Percentiles rank a stretch among this genome's conserved stretches.
Conservation (phyloP, 306 rosid genomes). For the Vigna trinervia region DNA sequence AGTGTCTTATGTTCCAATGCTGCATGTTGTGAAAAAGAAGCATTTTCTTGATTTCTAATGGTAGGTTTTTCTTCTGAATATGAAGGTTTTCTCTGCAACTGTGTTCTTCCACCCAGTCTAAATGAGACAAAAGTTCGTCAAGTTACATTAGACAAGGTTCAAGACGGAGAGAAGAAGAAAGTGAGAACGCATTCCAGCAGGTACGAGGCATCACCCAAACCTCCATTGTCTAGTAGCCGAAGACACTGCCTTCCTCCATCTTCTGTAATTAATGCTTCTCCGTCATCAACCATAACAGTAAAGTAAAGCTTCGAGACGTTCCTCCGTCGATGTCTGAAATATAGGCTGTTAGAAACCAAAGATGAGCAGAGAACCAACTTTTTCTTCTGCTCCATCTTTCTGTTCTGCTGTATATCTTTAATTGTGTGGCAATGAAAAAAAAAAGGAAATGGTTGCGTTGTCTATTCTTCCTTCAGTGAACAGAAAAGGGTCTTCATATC, state of each 20-base stretch:
- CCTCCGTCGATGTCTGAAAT: constrained; percentile 30
- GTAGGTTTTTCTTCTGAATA: constrained; percentile 25
- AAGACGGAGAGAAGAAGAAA: constrained; percentile 69
- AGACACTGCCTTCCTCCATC: constrained; percentile 62
- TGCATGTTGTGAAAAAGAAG: neutral
- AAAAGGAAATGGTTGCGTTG: constrained; percentile 44
- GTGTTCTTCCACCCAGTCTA: constrained; percentile 90
- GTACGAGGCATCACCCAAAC: constrained; percentile 48
- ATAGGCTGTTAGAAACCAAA: constrained; percentile 52
- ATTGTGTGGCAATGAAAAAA: constrained; percentile 5
- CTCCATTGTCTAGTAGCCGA: constrained; percentile 52
- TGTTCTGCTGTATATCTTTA: constrained; percentile 37
- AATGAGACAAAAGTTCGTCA: constrained; percentile 72
- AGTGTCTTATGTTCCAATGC: constrained; percentile 13
- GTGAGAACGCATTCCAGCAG: constrained; percentile 68
- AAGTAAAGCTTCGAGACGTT: constrained; percentile 56
- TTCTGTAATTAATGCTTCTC: constrained; percentile 64
- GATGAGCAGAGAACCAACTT: constrained; percentile 46
- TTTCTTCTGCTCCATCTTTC: constrained; percentile 32
- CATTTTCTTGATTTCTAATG: constrained; percentile 27
- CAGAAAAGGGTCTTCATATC: constrained; percentile 20
- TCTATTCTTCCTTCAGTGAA: constrained; percentile 38
- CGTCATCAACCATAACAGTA: constrained; percentile 60
- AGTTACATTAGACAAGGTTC: constrained; percentile 48
- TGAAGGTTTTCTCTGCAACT: constrained; percentile 88